phyloP scores from a whole-genome alignment of 2,329 filamentous ascomycete species.

The Seiridium unicorne region DNA sequence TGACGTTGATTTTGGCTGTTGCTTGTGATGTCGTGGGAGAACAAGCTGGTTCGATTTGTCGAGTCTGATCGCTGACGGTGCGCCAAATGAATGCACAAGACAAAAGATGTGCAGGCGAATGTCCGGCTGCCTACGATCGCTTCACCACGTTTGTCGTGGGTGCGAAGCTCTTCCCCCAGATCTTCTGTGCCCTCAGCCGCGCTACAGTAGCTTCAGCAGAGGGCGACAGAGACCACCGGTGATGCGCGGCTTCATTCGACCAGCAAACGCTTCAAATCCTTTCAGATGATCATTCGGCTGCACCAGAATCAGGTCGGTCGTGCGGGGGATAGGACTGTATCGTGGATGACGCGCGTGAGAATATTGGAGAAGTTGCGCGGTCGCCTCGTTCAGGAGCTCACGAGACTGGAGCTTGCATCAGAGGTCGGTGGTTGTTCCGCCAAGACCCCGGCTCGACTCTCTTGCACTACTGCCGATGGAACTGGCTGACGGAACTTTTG shows the following conservation, averaged over 20 bases:
- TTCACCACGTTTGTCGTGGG: not conserved
- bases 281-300: not conserved
- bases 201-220: slow-evolving; percentile 29
- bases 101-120: not conserved
- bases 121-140: not conserved
- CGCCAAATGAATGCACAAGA: too few relatives aligned
- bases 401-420: not conserved
- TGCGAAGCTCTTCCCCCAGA: not conserved
- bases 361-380: not conserved
- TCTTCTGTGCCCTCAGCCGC: slow-evolving; percentile 21
- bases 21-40: not conserved
- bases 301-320: too few relatives aligned
- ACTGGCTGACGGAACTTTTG: not conserved
- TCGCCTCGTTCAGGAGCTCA: slow-evolving; percentile 1
- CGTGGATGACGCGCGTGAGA: not conserved
- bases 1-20: not conserved
- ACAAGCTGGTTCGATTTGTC: not conserved
- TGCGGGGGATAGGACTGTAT: not conserved
- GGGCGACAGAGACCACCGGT: slow-evolving; percentile 22
- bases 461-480: not conserved
- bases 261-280: not conserved
- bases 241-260: slow-evolving; percentile 9
- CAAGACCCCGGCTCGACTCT: not conserved
- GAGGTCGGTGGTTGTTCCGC: not conserved
- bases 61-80: not conserved